Evolutionary conservation across 768 basidiomycete genomes (phyloP), one percentile per base, ranked within the genome.

Genomic region (Aureoboletus auriporus): DNA sequence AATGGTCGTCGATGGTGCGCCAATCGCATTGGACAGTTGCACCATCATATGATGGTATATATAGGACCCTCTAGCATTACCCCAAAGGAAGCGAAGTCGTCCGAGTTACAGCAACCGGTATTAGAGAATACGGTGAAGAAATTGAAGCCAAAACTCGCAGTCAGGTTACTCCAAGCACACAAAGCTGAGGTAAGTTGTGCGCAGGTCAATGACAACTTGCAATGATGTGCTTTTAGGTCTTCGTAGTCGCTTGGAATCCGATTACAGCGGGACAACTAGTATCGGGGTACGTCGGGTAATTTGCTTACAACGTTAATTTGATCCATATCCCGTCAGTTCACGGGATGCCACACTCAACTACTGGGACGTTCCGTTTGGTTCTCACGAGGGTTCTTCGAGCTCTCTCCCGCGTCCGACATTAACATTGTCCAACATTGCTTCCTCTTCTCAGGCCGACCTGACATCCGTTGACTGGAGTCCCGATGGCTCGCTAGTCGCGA

Each of bases 161-260:
- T 60, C 23, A 72, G 76, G 45, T 59, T 80, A 36, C 67, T 83
- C 28, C 62, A 67, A 27, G 79, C 75, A n/a, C 88, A 90, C 55
- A 75, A 76, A 50, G 71, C 82, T 30, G 83, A 86, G 66, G 83
- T 82, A 39, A 51, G 47, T 26, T 28, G 47, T 5, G 23, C 63
- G 34, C 57, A 60, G 50, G 52, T 58, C 13, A 38, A 51, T 46
- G 17, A 37, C 20, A 46, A 37, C 38, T 41, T 16, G 40, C 34
- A 41, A 20, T 39, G 27, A 62, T n/a, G n/a, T 26, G 27, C 17
- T 39, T 35, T 16, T 47, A 90, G 88, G 86, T 92, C 7, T 92
- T 90, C 46, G 82, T 87, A 6, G 87, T 86, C 47, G 79, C 84
- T 5, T 92, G 86, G 75, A 91, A 88, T 66, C 88, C 89, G 11